Conservation (phyloP, 2,329 filamentous ascomycete genomes). For the Aureobasidium lini region DNA sequence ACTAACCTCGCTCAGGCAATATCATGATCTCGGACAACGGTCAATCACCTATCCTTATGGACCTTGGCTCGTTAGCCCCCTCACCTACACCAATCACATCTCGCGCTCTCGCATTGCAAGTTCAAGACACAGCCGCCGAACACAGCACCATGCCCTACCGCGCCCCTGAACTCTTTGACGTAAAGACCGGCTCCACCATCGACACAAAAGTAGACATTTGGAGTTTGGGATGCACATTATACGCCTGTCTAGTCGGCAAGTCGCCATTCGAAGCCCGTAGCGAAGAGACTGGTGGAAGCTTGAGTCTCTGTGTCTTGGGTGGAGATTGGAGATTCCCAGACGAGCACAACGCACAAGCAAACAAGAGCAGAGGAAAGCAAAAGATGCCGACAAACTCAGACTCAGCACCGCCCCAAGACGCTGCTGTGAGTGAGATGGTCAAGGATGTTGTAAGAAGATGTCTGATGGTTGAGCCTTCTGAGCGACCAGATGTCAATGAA, state of each 20-base stretch:
- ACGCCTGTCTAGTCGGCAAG: constrained; percentile 92
- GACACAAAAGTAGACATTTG: constrained; percentile 98
- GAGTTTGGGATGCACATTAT: constrained; percentile 95
- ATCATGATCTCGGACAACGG: constrained; percentile 98
- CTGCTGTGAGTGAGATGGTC: constrained; percentile 68
- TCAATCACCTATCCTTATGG: constrained; percentile 87
- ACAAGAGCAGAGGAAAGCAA: constrained; percentile 45
- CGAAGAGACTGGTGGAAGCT: constrained; percentile 88
- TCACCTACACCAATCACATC: constrained; percentile 86
- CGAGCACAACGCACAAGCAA: constrained; percentile 57
- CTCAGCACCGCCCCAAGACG: constrained; percentile 28
- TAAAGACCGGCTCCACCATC: constrained; percentile 83
- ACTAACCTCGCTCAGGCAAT: constrained; percentile 51
- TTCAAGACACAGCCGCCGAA: constrained; percentile 90
- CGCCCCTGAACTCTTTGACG: constrained; percentile 94
- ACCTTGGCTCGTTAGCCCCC: constrained; percentile 82
- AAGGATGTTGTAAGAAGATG: constrained; percentile 84
- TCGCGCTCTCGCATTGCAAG: constrained; percentile 79
- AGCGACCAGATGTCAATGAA: constrained; percentile 80
- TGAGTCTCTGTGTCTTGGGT: constrained; percentile 85
- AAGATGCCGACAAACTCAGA: constrained; percentile 30
- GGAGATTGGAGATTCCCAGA: constrained; percentile 97
- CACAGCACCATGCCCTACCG: constrained; percentile 98
- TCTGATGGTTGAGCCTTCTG: constrained; percentile 75
- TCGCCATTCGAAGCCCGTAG: constrained; percentile 92